Conservation (phyloP, 2,329 filamentous ascomycete species). For the Eutypella sp. region DNA sequence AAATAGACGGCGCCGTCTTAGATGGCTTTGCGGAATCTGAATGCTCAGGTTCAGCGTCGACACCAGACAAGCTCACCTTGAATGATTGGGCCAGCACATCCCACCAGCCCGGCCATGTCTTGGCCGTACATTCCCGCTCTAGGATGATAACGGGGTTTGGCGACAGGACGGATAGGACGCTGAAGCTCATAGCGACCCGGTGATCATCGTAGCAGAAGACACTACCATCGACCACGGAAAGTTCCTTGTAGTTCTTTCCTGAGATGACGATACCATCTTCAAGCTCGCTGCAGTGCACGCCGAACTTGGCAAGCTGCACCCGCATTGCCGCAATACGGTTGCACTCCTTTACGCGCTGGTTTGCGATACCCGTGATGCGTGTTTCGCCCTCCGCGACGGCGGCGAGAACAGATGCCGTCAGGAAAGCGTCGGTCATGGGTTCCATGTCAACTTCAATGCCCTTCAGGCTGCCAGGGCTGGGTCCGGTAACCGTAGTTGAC, state of each 20-base stretch:
- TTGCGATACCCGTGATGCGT: slow-evolving; percentile 88
- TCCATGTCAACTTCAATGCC: slow-evolving; percentile 91
- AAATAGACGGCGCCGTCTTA: slow-evolving; percentile 61
- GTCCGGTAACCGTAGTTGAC: slow-evolving; percentile 91
- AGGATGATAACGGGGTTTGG: slow-evolving; percentile 70
- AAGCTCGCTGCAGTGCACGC: slow-evolving; percentile 77
- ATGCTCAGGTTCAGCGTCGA: slow-evolving; percentile 44
- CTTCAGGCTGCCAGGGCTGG: slow-evolving; percentile 65
- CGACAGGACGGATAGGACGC: slow-evolving; percentile 72
- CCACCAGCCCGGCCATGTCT: slow-evolving; percentile 99
- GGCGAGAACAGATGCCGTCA: slow-evolving; percentile 88
- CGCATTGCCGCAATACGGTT: slow-evolving; percentile 96
- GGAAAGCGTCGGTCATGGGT: slow-evolving; percentile 97
- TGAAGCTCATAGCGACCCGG: slow-evolving; percentile 97
- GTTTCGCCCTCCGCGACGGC: slow-evolving; percentile 83
- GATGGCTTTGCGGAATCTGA: slow-evolving; percentile 31
- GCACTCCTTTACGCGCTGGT: slow-evolving; percentile 97
- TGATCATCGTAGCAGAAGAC: slow-evolving; percentile 97
- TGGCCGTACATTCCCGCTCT: slow-evolving; percentile 89
- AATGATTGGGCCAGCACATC: slow-evolving; percentile 79
- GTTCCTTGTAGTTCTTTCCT: slow-evolving; percentile 42
- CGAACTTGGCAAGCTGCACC: slow-evolving; percentile 89
- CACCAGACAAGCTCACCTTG: slow-evolving; percentile 69
- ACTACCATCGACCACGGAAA: slow-evolving; percentile 55
- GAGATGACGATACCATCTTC: slow-evolving; percentile 86